Evolutionary conservation across 257 asterid species (phyloP), one percentile per base, ranked within the genome.

Genomic region (Scutellaria galericulata): DNA sequence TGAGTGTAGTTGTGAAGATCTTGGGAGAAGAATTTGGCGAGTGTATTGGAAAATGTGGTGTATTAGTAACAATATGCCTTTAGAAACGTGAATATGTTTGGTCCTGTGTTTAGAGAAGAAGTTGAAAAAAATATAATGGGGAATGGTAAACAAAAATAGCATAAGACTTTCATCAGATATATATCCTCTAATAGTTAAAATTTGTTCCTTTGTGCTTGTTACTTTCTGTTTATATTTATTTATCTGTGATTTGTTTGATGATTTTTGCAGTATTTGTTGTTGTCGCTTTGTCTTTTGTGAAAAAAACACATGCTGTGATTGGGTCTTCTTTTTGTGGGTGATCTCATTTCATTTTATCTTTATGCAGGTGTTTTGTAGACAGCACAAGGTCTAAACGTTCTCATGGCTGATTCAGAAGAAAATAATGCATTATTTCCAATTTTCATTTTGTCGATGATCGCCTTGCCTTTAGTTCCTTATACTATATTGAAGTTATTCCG

Each of bases 381-480:
- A 69, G 53, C 79, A 45, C 47, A 61, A 51, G 65, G 65, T 74
- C 64, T 72, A 59, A 74, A 78, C 65, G 53, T 73, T 80, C 74
- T 65, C 81, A 94, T 91, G 96, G 91, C 93, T 74, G 86, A 82
- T 80, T 70, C 94, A 56, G 97, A 87, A 73, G 99, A 91, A 63
- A 91, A 87, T 60, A 84, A 87, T 74, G 90, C 96, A 3, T 62
- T 94, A 50, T 94, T 94, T 82, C 99, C 97, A 14, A 88, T 91
- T 78, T 94, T 94, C 79, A 85, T 94, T 52, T 56, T 94, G 78
- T 84, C 99, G 2, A 85, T 91, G 71, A 79, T 94, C 22, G 97
- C 96, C 27, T 72, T 94, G 84, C 96, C 97, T 66, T 83, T 94
- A 71, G 88, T 94, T 52, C 99, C 97, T 44, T 94, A 88, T 78